Percentiles rank a stretch among this genome's conserved stretches.
Evolutionary conservation across 2,329 filamentous ascomycete genomes (phyloP).

Genomic region (Hymenoscyphus infarciens): DNA sequence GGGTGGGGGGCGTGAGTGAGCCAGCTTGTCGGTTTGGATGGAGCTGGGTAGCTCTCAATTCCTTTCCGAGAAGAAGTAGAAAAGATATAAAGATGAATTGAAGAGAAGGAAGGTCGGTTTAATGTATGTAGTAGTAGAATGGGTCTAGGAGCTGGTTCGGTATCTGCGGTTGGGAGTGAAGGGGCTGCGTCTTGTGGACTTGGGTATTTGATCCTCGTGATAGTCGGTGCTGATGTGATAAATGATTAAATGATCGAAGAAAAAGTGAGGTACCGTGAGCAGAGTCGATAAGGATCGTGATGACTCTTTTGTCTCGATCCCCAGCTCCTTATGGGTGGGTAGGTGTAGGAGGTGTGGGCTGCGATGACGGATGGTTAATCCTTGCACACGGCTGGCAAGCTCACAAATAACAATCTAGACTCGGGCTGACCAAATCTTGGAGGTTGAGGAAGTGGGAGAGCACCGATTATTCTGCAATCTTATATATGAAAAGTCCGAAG

Average conservation of each 20-base stretch:
- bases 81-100: not conserved
- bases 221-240: conserved; percentile 12
- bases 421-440: not conserved
- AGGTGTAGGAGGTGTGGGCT: not conserved
- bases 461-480: not conserved
- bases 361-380: not conserved
- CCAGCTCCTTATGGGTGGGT: not conserved
- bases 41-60: conserved; percentile 11
- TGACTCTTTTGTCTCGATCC: conserved; percentile 2
- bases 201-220: conserved; percentile 6
- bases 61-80: not conserved
- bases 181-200: conserved; percentile 7
- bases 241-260: conserved; percentile 3
- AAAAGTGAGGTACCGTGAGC: not conserved
- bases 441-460: not conserved
- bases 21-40: conserved; percentile 25
- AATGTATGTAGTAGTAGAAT: not conserved
- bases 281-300: not conserved
- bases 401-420: not conserved
- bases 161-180: not conserved
- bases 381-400: conserved; percentile 1
- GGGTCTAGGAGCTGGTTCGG: not conserved
- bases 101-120: not conserved
- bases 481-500: conserved; percentile 4
- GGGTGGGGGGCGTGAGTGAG: conserved; percentile 30